Evolutionary conservation across 2,329 filamentous ascomycete species (phyloP), one percentile per base, ranked within the genome.

Genomic region (Verticillium klebahnii): DNA sequence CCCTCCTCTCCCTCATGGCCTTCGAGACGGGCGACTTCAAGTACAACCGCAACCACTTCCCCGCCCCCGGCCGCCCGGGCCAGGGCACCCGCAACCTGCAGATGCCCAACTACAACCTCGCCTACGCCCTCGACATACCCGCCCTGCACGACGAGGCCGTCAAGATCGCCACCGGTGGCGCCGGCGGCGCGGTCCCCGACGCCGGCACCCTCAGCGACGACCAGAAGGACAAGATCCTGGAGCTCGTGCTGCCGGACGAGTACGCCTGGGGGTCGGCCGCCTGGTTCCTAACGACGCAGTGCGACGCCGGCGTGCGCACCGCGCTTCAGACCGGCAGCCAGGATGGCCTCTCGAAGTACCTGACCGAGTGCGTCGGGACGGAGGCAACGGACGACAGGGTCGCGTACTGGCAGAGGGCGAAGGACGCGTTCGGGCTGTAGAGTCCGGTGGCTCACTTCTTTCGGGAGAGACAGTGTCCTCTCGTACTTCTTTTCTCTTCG

Each of bases 11-110:
- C 14, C 79, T 92, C 69, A 89, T 91, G 77, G 85, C 88, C 12
- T 88, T 87, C 70, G 92, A 96, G 77, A 86, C 85, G 1, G 85
- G 62, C 25, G 81, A 88, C 65, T 91, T 93, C 76, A 81, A 84
- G 69, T 93, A 85, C 82, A 91, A 89, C 74, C 82, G 80, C 73
- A 92, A 93, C 75, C 78, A 86, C 68, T 66, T 60, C 37, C 76
- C 78, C 65, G 1, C 83, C 81, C n/a, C 70, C 76, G 45, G 45
- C 45, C 45, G 45, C 0, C 81, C 88, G 0, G 91, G 90, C 9
- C 89, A 93, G 72, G 90, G 90, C 29, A 93, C 90, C 1, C 77
- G 77, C 64, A 84, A 84, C 72, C 82, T 85, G 81, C 82, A 84
- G 69, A 74, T 74, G 73, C 65, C 73, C 37, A 52, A 61, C 2